These are phyloP conservation scores for Claviceps sorghi DNA, from an alignment of 2,329 filamentous ascomycete genomes.

Conservation along the genomic window DNA sequence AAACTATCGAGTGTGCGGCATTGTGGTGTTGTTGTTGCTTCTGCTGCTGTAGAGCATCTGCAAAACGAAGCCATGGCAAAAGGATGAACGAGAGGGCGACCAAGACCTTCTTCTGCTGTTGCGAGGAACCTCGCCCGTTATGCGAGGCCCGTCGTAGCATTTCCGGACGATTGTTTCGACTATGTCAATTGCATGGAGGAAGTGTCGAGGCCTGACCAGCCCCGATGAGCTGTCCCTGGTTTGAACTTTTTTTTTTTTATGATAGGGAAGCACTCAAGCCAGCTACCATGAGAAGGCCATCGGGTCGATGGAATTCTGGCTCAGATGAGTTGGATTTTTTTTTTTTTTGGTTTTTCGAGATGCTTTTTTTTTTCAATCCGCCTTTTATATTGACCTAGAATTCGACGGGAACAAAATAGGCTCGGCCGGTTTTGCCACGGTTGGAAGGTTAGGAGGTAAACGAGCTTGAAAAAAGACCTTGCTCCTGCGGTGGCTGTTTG, in stretches of 20 bases:
- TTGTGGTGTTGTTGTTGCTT: conserved; percentile 12
- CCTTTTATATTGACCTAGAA: not conserved
- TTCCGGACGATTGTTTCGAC: conserved; percentile 6
- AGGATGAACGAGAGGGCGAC: conserved; percentile 44
- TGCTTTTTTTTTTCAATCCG: not conserved
- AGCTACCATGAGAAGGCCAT: not conserved
- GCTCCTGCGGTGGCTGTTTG: not conserved
- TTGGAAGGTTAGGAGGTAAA: not conserved
- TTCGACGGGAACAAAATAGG: not conserved
- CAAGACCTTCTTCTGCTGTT: conserved; percentile 30
- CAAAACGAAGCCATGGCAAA: conserved; percentile 38
- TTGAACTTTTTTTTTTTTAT: not conserved
- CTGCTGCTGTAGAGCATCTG: conserved; percentile 52
- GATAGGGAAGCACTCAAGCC: conserved; percentile 2
- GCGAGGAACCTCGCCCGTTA: conserved; percentile 35
- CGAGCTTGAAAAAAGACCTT: not conserved
- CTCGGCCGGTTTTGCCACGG: not conserved
- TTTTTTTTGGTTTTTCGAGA: no score
- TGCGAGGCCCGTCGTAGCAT: conserved; percentile 53
- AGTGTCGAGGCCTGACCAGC: not conserved
- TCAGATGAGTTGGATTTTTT: not conserved
- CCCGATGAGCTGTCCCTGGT: conserved; percentile 2
- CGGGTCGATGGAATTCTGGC: not conserved
- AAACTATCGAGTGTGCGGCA: conserved; percentile 1
- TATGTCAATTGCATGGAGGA: conserved; percentile 4